phyloP scores from a whole-genome alignment of 1,284 basidiomycete species.

The Agroathelia rolfsii region DNA sequence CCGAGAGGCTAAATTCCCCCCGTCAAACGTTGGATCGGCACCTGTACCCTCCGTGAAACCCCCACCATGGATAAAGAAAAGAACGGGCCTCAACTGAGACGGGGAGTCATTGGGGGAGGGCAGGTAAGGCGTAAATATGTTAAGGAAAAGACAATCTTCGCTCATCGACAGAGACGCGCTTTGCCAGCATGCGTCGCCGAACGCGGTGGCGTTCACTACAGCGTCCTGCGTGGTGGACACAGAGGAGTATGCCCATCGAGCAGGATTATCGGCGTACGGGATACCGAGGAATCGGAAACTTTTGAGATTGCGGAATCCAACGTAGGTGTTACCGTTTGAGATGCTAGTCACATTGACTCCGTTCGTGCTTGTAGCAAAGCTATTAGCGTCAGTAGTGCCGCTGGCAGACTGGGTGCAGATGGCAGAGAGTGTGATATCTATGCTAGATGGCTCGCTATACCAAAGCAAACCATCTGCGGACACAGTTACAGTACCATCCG shows the following conservation, averaged over 20 bases:
- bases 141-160: slow-evolving; percentile 30
- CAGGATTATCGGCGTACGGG: slow-evolving; percentile 23
- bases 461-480: too few relatives aligned
- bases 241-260: slow-evolving; percentile 23
- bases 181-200: slow-evolving; percentile 22
- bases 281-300: slow-evolving; percentile 28
- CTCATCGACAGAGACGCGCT: too few relatives aligned
- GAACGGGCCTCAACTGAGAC: slow-evolving; percentile 26
- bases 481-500: too few relatives aligned
- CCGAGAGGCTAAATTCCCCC: slow-evolving; percentile 30
- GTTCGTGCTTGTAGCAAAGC: too few relatives aligned
- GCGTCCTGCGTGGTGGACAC: slow-evolving; percentile 18
- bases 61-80: slow-evolving; percentile 38
- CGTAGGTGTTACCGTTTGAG: too few relatives aligned
- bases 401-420: too few relatives aligned
- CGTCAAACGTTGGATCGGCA: slow-evolving; percentile 28
- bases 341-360: too few relatives aligned
- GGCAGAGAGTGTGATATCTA: too few relatives aligned
- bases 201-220: slow-evolving; percentile 23
- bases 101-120: slow-evolving; percentile 15
- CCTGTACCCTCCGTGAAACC: slow-evolving; percentile 24
- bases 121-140: slow-evolving; percentile 32
- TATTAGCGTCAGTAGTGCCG: too few relatives aligned
- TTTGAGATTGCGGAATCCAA: slow-evolving; percentile 23
- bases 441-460: too few relatives aligned